Percentiles rank a stretch among this genome's conserved stretches.
Conservation (phyloP, 371 early-diverging fungal species). For the Mortierella sp. region DNA sequence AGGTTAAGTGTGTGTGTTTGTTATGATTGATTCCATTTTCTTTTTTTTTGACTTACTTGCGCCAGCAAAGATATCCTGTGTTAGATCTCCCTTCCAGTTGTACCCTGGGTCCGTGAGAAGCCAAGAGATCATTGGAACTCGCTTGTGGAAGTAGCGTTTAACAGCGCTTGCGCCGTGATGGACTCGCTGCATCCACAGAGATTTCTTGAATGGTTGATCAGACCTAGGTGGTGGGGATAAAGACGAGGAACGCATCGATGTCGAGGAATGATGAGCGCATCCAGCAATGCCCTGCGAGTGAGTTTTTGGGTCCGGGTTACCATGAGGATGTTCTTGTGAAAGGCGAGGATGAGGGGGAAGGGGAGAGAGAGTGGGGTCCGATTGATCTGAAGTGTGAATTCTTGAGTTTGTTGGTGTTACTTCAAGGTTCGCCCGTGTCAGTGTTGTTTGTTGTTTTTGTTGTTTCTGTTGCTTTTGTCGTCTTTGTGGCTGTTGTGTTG, state of each 20-base stretch:
- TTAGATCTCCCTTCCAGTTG: slow-evolving; percentile 28
- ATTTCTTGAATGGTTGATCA: neutral
- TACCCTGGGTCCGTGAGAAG: slow-evolving; percentile 34
- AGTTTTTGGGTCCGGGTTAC: neutral
- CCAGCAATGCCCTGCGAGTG: neutral
- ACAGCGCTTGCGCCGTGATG: neutral
- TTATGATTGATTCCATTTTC: neutral
- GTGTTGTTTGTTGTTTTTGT: slow-evolving; percentile 4
- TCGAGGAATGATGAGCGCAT: neutral
- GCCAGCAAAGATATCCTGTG: slow-evolving; percentile 43
- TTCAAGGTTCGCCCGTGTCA: neutral
- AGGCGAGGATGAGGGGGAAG: neutral
- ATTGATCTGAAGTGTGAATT: neutral
- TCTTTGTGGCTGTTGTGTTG: neutral
- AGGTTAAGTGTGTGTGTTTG: slow-evolving; percentile 14
- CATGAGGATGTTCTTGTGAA: neutral
- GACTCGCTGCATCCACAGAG: slow-evolving; percentile 8
- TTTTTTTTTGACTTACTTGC: slow-evolving; percentile 29
- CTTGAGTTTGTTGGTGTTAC: neutral
- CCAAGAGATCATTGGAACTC: slow-evolving; percentile 39
- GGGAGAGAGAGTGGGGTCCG: neutral
- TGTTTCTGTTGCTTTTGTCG: no score
- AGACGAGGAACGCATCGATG: neutral
- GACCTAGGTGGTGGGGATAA: neutral
- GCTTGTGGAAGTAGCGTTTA: slow-evolving; percentile 11